Evolutionary conservation across 805 yeast genomes (phyloP), one percentile per base, ranked within the genome.

Genomic region (Candida glaebosa): DNA sequence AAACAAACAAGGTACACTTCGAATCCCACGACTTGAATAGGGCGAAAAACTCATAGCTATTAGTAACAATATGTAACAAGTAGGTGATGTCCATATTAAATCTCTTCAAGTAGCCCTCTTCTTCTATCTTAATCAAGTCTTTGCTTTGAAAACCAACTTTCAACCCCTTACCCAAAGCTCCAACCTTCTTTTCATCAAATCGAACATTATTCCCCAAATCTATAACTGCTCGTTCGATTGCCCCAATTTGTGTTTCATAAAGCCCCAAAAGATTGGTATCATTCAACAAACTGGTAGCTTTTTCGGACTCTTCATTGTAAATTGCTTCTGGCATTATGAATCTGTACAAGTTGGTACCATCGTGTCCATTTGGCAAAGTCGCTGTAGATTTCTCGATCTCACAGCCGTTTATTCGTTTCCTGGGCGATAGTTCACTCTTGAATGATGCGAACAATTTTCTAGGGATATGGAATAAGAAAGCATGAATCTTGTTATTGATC

Each of bases 141-240:
- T 77, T 77, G 42, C 76, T 55, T 10, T 84, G 79, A 60, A 95
- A 95, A 0, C 99, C 99, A 44, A 76, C 75, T 51, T 87, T 89
- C 43, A 93, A 65, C 20, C 96, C 95, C 52, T 76, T 78, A 5
- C 97, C 95, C 7, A 95, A 67, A 0, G 89, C 80, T 6, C 97
- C 96, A n/a, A 87, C 76, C 41, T 76, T 71, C 1, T 79, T 67
- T 34, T 83, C 82, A 47, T 81, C 87, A 48, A 90, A 83, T 12
- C 72, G 71, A 16, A 90, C 84, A 12, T 79, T 71, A 18, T 81
- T 71, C 3, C 99, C 98, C 14, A 93, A 65, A 24, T 83, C 84
- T 48, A 93, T 76, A 34, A 88, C 75, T 0, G 88, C 88, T 37
- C 96, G 68, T 45, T 88, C 91, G 3, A 75, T 67, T 0, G 87